Percentiles rank a stretch among this genome's conserved stretches.
phyloP scores from a whole-genome alignment of 2,329 filamentous ascomycete species.

The Taxawa tesnikishii region DNA sequence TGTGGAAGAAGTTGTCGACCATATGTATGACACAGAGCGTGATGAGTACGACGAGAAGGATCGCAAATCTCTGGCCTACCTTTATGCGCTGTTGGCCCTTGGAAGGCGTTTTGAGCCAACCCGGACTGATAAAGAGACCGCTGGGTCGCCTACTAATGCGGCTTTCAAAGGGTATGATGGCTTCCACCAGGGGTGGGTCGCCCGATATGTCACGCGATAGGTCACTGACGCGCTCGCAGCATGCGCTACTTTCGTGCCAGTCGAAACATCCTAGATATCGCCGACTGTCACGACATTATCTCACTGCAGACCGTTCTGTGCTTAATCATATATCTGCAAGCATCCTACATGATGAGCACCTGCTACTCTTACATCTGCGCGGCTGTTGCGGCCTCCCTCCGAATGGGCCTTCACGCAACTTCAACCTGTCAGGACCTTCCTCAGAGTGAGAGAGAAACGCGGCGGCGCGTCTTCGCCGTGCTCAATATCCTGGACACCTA shows the following conservation, averaged over 20 bases:
- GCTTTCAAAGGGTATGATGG: conserved; percentile 1
- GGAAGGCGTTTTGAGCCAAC: conserved; percentile 5
- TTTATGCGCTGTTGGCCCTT: conserved; percentile 7
- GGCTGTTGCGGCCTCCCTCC: conserved; percentile 12
- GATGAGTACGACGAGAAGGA: conserved; percentile 6
- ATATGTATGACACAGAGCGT: conserved; percentile 5
- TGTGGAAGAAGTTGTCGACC: neutral
- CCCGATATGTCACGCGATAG: no score
- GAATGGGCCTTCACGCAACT: conserved; percentile 14
- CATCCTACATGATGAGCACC: conserved; percentile 13
- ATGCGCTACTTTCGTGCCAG: conserved; percentile 11
- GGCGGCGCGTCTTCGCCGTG: conserved; percentile 9
- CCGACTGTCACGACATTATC: conserved; percentile 12
- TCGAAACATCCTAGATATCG: conserved; percentile 11
- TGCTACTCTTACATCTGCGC: conserved; percentile 16
- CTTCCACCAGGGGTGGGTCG: neutral
- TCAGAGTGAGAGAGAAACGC: conserved; percentile 3
- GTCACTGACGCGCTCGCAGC: conserved; percentile 6
- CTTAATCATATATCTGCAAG: conserved; percentile 15
- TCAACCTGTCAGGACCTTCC: conserved; percentile 6
- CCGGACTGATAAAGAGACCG: conserved; percentile 6
- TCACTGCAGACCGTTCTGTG: conserved; percentile 14
- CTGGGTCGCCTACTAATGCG: neutral
- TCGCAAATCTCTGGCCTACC: conserved; percentile 4
- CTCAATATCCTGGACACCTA: conserved; percentile 13